phyloP scores from a whole-genome alignment of 1,139 yeast genomes.

The Spathaspora sp. region DNA sequence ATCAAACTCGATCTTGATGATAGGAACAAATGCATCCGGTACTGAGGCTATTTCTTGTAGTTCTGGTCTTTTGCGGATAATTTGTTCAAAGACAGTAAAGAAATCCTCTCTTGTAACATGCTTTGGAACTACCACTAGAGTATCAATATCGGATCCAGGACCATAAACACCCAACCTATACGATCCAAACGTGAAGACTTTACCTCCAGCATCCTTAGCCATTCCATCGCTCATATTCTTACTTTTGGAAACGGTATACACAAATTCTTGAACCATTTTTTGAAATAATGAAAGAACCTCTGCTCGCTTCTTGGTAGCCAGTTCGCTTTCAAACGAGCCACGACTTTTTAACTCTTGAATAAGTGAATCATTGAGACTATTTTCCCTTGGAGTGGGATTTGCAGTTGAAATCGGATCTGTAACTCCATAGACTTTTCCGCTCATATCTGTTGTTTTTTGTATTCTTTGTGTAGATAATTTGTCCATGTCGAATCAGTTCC shows the following conservation, averaged over 20 bases:
- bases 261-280: slow-evolving; percentile 74
- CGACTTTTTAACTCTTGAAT: slow-evolving; percentile 78
- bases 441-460: not conserved
- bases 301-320: slow-evolving; percentile 75
- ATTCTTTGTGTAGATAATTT: no score
- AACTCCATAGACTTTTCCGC: slow-evolving; percentile 58
- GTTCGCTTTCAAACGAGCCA: slow-evolving; percentile 86
- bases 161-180: slow-evolving; percentile 95
- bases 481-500: no score
- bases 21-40: slow-evolving; percentile 96
- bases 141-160: slow-evolving; percentile 97
- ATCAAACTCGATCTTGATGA: slow-evolving; percentile 79
- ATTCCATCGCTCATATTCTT: slow-evolving; percentile 96
- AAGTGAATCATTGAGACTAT: slow-evolving; percentile 67
- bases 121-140: slow-evolving; percentile 91
- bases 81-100: slow-evolving; percentile 70
- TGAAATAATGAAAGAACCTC: slow-evolving; percentile 73
- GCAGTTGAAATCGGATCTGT: slow-evolving; percentile 86
- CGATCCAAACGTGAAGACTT: slow-evolving; percentile 92
- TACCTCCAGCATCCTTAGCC: slow-evolving; percentile 98
- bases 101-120: slow-evolving; percentile 92
- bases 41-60: slow-evolving; percentile 88
- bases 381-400: slow-evolving; percentile 82
- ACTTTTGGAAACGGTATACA: slow-evolving; percentile 69
- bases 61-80: slow-evolving; percentile 71